Conservation (phyloP, 257 asterid species). For the Misopates orontium region DNA sequence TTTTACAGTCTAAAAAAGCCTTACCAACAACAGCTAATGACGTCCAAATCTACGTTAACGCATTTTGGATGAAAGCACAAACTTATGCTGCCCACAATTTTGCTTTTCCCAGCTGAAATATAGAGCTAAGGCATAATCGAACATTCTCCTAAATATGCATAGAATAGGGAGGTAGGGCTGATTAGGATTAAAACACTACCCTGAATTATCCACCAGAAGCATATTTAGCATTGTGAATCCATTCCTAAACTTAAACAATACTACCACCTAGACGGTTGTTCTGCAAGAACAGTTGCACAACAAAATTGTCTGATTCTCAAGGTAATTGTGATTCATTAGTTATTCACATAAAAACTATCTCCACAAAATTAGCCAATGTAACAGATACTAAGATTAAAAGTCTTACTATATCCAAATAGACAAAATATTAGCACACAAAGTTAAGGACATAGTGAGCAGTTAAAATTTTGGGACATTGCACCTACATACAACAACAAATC, state of each 20-base stretch:
- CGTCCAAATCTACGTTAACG: background rate
- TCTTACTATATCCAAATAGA: too few species aligned
- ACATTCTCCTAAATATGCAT: background rate
- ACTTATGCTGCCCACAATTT: background rate
- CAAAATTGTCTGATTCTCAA: too few species aligned
- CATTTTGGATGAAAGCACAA: background rate
- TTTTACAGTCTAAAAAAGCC: background rate
- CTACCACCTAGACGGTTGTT: background rate
- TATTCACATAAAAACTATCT: too few species aligned
- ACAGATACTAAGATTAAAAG: too few species aligned
- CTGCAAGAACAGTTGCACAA: background rate
- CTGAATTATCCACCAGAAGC: background rate
- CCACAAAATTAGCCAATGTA: background rate
- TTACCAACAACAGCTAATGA: conserved; percentile 3
- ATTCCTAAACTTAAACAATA: background rate
- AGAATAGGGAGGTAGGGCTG: background rate
- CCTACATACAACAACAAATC: too few species aligned
- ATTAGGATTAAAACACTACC: background rate
- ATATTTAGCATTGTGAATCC: background rate
- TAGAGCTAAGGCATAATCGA: background rate
- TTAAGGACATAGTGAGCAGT: too few species aligned
- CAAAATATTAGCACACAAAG: too few species aligned
- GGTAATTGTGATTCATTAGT: too few species aligned
- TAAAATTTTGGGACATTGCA: too few species aligned
- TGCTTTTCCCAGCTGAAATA: background rate